These are phyloP conservation scores for Agrostemma githago DNA, from an alignment of 148 eudicot genomes.

Conservation along the genomic window DNA sequence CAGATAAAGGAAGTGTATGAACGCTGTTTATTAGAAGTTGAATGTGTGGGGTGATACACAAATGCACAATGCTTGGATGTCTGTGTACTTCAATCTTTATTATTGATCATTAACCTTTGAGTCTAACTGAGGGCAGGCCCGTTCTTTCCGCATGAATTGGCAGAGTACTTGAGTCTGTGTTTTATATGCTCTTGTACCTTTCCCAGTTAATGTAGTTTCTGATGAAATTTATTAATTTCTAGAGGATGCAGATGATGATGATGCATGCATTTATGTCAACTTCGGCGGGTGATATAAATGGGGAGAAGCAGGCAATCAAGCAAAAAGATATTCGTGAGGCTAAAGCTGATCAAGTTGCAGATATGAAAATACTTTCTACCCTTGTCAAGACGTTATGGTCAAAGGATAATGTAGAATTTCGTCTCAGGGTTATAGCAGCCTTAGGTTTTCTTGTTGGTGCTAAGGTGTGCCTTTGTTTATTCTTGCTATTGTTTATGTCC, in stretches of 20 bases:
- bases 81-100: not conserved
- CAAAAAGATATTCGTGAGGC: slow-evolving; percentile 28
- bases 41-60: not conserved
- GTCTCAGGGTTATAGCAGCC: slow-evolving; percentile 73
- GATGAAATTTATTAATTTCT: slow-evolving; percentile 19
- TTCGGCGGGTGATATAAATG: slow-evolving; percentile 33
- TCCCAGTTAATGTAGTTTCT: not conserved
- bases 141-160: not conserved
- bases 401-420: slow-evolving; percentile 77
- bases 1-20: not conserved
- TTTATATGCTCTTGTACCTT: not conserved
- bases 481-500: not conserved
- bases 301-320: slow-evolving; percentile 40
- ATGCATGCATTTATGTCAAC: slow-evolving; percentile 57
- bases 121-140: not conserved
- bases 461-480: slow-evolving; percentile 42
- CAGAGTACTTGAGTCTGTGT: not conserved
- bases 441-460: slow-evolving; percentile 85
- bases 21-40: not conserved
- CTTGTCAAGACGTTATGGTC: slow-evolving; percentile 77
- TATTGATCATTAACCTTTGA: not conserved
- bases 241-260: slow-evolving; percentile 51
- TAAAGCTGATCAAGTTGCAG: slow-evolving; percentile 41
- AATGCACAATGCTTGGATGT: not conserved
- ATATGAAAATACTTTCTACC: slow-evolving; percentile 61